phyloP scores from a whole-genome alignment of 441 rosid species.

The Breynia disticha region DNA sequence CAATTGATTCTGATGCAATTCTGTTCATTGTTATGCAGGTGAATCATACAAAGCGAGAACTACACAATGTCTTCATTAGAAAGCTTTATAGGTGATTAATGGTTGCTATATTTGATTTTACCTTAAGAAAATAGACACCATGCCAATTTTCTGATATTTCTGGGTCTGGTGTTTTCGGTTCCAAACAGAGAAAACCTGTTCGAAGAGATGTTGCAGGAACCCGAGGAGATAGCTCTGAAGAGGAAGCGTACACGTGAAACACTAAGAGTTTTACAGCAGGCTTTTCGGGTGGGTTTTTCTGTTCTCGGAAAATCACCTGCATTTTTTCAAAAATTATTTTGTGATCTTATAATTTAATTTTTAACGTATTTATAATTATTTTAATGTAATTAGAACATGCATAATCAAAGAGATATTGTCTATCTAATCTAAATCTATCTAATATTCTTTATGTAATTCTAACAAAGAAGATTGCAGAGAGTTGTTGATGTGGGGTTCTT shows the following conservation, averaged over 20 bases:
- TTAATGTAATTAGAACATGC: no score
- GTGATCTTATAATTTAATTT: no score
- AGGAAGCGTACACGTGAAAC: conserved; percentile 88
- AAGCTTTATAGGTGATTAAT: conserved; percentile 49
- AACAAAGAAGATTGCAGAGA: no score
- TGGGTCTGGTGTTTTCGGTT: conserved; percentile 9
- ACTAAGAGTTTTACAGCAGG: conserved; percentile 88
- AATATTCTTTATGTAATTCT: no score
- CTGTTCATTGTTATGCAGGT: conserved; percentile 34
- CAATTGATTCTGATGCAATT: no score
- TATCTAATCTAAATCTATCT: no score
- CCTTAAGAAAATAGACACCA: not conserved
- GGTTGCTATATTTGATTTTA: not conserved
- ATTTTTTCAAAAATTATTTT: no score
- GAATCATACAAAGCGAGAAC: conserved; percentile 75
- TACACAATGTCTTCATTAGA: conserved; percentile 71
- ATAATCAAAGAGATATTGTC: no score
- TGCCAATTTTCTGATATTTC: conserved; percentile 1
- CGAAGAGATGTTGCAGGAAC: conserved; percentile 99
- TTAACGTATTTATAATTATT: no score
- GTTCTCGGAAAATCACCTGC: not conserved
- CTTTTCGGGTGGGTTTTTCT: conserved; percentile 62
- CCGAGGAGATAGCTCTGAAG: conserved; percentile 76
- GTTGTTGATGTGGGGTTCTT: no score
- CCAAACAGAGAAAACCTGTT: conserved; percentile 85